Conservation (phyloP, 2,329 filamentous ascomycete species). For the Penicillium sp. region DNA sequence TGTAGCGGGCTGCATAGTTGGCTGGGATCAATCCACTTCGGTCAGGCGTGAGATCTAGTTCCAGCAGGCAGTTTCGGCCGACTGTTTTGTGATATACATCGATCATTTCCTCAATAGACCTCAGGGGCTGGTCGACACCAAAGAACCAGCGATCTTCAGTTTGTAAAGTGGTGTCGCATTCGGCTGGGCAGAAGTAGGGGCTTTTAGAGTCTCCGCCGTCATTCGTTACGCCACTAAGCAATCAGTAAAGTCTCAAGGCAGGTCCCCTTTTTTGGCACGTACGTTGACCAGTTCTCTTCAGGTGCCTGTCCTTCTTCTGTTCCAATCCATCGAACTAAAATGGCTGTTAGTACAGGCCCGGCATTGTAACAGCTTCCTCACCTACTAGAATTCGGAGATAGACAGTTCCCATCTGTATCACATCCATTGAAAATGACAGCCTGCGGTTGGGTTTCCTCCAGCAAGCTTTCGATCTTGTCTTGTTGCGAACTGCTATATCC, state of each 20-base stretch:
- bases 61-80: constrained; percentile 7
- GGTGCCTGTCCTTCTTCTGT: constrained; percentile 8
- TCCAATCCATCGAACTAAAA: constrained; percentile 10
- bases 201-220: constrained; percentile 12
- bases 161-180: constrained; percentile 14
- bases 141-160: constrained; percentile 15
- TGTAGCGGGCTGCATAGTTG: constrained; percentile 9
- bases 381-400: constrained; percentile 7
- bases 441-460: constrained; percentile 7
- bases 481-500: constrained; percentile 10
- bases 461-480: constrained; percentile 5
- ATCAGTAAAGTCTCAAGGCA: too few species aligned
- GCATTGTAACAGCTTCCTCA: too few species aligned
- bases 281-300: constrained; percentile 14
- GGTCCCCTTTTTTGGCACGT: too few species aligned
- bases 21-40: constrained; percentile 11
- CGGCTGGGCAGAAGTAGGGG: constrained; percentile 15
- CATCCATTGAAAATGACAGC: constrained; percentile 14
- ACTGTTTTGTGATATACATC: constrained; percentile 12
- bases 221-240: constrained; percentile 14
- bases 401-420: constrained; percentile 8
- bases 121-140: constrained; percentile 11
- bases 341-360: background rate
- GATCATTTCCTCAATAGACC: constrained; percentile 13
- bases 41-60: constrained; percentile 9